Conservation (phyloP, 2,329 filamentous ascomycete genomes). For the Dissoconium aciculare region DNA sequence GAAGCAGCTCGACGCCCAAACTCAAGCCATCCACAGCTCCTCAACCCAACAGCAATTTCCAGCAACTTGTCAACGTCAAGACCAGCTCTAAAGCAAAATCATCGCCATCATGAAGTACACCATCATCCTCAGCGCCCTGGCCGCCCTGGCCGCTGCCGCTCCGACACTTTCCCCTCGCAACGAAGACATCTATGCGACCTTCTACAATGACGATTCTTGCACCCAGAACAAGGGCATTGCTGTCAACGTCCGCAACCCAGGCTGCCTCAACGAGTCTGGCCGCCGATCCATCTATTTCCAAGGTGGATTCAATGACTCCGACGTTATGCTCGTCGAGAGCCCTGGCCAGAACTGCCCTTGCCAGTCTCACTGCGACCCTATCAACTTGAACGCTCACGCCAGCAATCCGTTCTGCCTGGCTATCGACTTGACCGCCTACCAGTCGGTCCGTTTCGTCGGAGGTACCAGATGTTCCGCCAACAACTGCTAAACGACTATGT, state of each 20-base stretch:
- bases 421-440: not conserved
- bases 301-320: not conserved
- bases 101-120: no score
- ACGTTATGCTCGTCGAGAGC: not conserved
- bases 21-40: no score
- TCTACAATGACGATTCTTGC: constrained; percentile 1
- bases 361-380: constrained; percentile 1
- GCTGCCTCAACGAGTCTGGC: not conserved
- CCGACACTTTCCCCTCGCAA: not conserved
- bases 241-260: not conserved
- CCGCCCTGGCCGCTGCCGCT: not conserved
- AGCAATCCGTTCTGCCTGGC: not conserved
- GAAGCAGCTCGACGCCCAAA: no score
- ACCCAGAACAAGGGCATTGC: not conserved
- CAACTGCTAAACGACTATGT: constrained; percentile 1
- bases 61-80: no score
- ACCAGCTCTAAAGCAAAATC: no score
- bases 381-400: not conserved
- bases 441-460: not conserved
- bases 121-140: not conserved
- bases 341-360: not conserved
- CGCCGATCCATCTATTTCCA: constrained; percentile 1
- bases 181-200: not conserved
- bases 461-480: not conserved
- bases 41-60: no score